phyloP scores from a whole-genome alignment of 495 filamentous ascomycete genomes.

The Rostrohypoxylon terebratum region DNA sequence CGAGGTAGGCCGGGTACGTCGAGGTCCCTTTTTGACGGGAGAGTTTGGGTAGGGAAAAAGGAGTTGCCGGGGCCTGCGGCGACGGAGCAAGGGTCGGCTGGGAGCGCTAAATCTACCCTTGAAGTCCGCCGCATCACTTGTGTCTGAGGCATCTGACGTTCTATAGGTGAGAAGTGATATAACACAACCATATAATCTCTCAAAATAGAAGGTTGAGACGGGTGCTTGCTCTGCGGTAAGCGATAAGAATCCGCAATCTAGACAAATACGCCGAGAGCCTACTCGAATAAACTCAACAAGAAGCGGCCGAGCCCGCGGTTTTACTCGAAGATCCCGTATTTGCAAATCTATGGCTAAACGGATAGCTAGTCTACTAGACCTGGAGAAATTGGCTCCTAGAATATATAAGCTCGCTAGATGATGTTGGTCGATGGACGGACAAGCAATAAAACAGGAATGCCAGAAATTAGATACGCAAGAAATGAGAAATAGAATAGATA shows the following conservation, averaged over 20 bases:
- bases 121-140: constrained; percentile 44
- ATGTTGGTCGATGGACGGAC: background rate
- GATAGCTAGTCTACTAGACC: constrained; percentile 6
- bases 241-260: constrained; percentile 28
- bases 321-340: constrained; percentile 4
- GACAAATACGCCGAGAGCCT: constrained; percentile 31
- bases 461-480: background rate
- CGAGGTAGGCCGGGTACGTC: constrained; percentile 40
- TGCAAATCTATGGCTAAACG: constrained; percentile 11
- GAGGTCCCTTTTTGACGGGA: constrained; percentile 43
- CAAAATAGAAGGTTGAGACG: constrained; percentile 43
- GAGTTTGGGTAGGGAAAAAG: constrained; percentile 31
- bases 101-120: constrained; percentile 42
- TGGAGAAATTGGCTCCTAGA: constrained; percentile 7
- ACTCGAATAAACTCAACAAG: constrained; percentile 14
- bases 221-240: constrained; percentile 39
- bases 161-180: constrained; percentile 34
- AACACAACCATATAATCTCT: constrained; percentile 41
- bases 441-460: background rate
- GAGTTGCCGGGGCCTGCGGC: constrained; percentile 39
- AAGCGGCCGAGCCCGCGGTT: background rate
- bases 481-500: constrained; percentile 9
- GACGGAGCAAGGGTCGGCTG: constrained; percentile 44
- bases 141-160: constrained; percentile 35
- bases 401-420: constrained; percentile 1